Base-by-base conservation (phyloP, 1,139 yeast genomes). In the Candida anutae region DNA sequence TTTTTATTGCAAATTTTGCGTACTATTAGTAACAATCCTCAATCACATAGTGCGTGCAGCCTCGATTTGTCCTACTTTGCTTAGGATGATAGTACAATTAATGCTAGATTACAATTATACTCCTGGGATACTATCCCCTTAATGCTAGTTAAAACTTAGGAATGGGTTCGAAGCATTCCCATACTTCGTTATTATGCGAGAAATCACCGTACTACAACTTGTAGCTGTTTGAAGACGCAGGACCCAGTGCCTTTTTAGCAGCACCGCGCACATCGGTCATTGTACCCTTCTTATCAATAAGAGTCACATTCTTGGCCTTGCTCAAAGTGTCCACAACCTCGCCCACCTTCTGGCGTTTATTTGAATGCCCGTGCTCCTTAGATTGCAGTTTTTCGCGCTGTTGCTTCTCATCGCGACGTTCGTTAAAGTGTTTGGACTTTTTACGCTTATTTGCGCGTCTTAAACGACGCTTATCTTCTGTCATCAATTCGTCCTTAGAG, bases 381-480 rank as follows among this genome's bases (percentile, higher is more conserved):
- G 47, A 35, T 6, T 31, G 23, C 35, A 48, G 42, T 35, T 49
- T 48, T 28, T 54, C 47, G 35, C 47, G 41, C 28, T 41, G 51
- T 22, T 43, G 45, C 22, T 38, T 40, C 22, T 43, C 33, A 26
- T 55, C 61, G 34, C 50, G 44, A 37, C 59, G 55, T 28, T 63
- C 62, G 28, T 64, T 55, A 48, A 58, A 62, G 22, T 61, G 65
- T 50, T 76, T 77, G 20, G 83, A 59, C 55, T 73, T 77, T 68
- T 78, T 80, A 52, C 95, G 77, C 72, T 87, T 88, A 45, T 71
- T 74, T 14, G 94, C 81, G 50, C 96, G 70, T 62, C 95, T 78
- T 45, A 85, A 65, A 48, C 95, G 74, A 45, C 80, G 87, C 52
- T 85, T 83, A 37, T 90, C 96, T 30, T 84, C 94, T 36, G 88